These are phyloP conservation scores for Wickerhamiella nectarea DNA, from an alignment of 805 yeast species.

Conservation along the genomic window DNA sequence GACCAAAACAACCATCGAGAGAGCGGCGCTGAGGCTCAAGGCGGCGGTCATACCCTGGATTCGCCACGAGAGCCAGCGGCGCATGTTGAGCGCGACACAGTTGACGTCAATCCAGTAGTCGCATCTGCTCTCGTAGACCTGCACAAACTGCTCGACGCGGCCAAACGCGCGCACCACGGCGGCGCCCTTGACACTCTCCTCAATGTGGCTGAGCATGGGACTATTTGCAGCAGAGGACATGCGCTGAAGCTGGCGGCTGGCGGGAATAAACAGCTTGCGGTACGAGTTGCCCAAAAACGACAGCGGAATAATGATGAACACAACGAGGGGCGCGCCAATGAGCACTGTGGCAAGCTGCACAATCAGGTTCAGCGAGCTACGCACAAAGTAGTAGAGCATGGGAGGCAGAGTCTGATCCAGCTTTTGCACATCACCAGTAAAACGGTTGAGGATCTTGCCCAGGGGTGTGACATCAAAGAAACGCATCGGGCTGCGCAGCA, in stretches of 20 bases:
- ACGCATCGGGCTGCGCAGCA: slow-evolving; percentile 61
- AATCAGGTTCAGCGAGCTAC: slow-evolving; percentile 36
- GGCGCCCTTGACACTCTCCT: slow-evolving; percentile 66
- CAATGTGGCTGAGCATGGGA: slow-evolving; percentile 69
- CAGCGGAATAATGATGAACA: slow-evolving; percentile 45
- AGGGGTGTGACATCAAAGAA: slow-evolving; percentile 68
- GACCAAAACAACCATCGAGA: slow-evolving; percentile 53
- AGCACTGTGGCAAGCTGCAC: slow-evolving; percentile 49
- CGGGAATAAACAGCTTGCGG: slow-evolving; percentile 51
- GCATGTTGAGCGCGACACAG: slow-evolving; percentile 69
- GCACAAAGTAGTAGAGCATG: slow-evolving; percentile 41
- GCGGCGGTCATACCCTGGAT: slow-evolving; percentile 73
- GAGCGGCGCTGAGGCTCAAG: slow-evolving; percentile 66
- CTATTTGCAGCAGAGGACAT: slow-evolving; percentile 53
- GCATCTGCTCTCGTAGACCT: slow-evolving; percentile 20
- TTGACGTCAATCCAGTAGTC: slow-evolving; percentile 26
- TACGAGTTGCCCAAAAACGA: slow-evolving; percentile 45
- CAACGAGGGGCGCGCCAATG: slow-evolving; percentile 55
- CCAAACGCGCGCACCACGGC: slow-evolving; percentile 63
- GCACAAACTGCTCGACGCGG: slow-evolving; percentile 47
- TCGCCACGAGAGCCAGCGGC: slow-evolving; percentile 87
- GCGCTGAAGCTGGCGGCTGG: slow-evolving; percentile 66
- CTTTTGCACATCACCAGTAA: slow-evolving; percentile 67
- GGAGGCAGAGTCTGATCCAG: slow-evolving; percentile 55
- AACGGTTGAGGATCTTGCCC: slow-evolving; percentile 65